These are phyloP conservation scores for Theileria annulata DNA, from an alignment of 169 alveolate species.

Conservation along the genomic window DNA sequence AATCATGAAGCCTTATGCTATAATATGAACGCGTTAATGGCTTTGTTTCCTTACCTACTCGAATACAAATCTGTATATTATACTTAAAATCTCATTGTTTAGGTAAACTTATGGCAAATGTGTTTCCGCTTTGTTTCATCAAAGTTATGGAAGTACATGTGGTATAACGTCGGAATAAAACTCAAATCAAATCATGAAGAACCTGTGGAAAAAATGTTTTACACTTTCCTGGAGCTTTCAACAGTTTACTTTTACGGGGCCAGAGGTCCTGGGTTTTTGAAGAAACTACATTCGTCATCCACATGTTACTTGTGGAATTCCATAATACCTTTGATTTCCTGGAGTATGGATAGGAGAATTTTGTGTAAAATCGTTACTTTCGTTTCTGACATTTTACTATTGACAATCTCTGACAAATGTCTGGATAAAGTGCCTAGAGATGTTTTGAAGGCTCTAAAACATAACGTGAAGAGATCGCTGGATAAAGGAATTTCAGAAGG, in stretches of 20 bases:
- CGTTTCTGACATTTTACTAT: constrained; percentile 51
- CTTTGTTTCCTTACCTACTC: constrained; percentile 51
- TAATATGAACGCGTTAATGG: constrained; percentile 47
- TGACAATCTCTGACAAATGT: constrained; percentile 50
- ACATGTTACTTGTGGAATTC: constrained; percentile 51
- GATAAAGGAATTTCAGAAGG: constrained; percentile 24
- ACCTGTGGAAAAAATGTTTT: constrained; percentile 13
- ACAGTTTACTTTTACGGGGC: constrained; percentile 46
- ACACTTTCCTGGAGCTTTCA: constrained; percentile 48
- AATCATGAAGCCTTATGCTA: constrained; percentile 50
- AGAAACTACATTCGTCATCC: constrained; percentile 32
- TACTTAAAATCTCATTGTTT: not conserved
- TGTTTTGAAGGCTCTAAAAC: constrained; percentile 6
- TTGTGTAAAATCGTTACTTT: constrained; percentile 33
- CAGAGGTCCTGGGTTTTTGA: constrained; percentile 40
- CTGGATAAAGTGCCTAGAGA: constrained; percentile 7
- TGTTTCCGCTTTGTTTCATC: constrained; percentile 56
- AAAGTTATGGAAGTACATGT: constrained; percentile 54
- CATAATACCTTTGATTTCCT: constrained; percentile 27
- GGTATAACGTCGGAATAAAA: constrained; percentile 42
- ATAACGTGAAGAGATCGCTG: constrained; percentile 12
- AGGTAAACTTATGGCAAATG: constrained; percentile 28
- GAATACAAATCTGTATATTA: constrained; percentile 25
- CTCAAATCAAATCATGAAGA: constrained; percentile 13
- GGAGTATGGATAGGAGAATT: constrained; percentile 42